phyloP scores from a whole-genome alignment of 106 monocot genomes.

The Allium sativum region DNA sequence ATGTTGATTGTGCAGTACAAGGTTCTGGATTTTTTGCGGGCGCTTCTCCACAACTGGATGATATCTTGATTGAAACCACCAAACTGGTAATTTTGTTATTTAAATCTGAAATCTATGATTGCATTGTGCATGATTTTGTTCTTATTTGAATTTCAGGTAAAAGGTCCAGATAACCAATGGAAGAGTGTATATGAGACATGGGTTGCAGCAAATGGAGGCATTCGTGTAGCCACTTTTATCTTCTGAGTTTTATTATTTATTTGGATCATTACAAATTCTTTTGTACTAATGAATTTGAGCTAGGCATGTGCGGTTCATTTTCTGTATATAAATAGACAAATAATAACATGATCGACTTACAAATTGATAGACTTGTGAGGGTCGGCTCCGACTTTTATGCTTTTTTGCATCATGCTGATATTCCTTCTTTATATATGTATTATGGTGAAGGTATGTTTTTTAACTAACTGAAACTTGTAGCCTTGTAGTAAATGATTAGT shows the following conservation, averaged over 20 bases:
- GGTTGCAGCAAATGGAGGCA: conserved; percentile 33
- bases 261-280: not conserved
- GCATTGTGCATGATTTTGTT: not conserved
- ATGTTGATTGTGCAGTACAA: conserved; percentile 90
- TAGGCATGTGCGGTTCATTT: too few species aligned
- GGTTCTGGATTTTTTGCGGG: conserved; percentile 70
- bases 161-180: conserved; percentile 50
- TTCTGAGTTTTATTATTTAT: not conserved
- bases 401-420: conserved; percentile 76
- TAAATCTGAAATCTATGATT: not conserved
- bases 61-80: conserved; percentile 56
- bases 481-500: too few species aligned
- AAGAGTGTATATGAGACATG: conserved; percentile 57
- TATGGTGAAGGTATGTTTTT: conserved; percentile 52
- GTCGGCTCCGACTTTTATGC: conserved; percentile 76
- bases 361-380: conserved; percentile 81
- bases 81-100: conserved; percentile 38
- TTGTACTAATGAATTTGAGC: not conserved
- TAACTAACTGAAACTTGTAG: too few species aligned
- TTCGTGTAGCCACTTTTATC: conserved; percentile 37
- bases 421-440: conserved; percentile 70
- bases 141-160: conserved; percentile 31
- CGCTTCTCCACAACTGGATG: conserved; percentile 77
- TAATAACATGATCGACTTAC: not conserved
- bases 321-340: too few species aligned